Evolutionary conservation across 2,329 filamentous ascomycete genomes (phyloP), one percentile per base, ranked within the genome.

Genomic region (Calonectria leucothoes): DNA sequence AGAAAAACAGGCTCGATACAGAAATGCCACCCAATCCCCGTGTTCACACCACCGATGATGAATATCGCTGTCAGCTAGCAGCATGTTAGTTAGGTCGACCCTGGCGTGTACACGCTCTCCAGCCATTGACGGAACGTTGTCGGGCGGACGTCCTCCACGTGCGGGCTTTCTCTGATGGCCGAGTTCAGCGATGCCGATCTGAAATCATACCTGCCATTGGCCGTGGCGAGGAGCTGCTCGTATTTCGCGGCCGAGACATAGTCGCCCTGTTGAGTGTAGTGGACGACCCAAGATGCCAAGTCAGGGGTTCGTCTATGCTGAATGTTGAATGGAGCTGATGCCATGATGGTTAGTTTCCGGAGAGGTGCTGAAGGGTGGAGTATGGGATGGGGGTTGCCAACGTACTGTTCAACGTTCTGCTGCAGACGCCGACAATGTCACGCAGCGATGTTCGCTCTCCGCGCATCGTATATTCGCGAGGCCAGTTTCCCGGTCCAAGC

Each of bases 181-280:
- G 86, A 85, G 81, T 94, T 94, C 68, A 95, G 84, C 74, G 91
- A 93, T 1, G 91, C 84, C 15, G 88, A 84, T 4, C 86, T 84
- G 77, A 94, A 93, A 75, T 92, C 90, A 79, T 94, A 95, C 12
- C 91, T 89, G 2, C 93, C 91, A 74, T 93, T 90, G 23, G 91
- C 91, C 0, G 93, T 95, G 37, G 92, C 92, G 45, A 94, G 86
- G 29, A 95, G 88, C 37, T 92, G 87, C 72, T 92, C 89, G 64
- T 93, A 88, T 69, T 90, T 87, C 57, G 86, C 85, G 76, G 88
- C 89, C 66, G 86, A 88, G 10, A 84, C 82, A 70, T 85, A 86
- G 75, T 91, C 86, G 14, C 88, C 86, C 55, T 84, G 85, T 72
- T 89, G 85, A 63, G 86, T 85, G 73, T 85, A 87, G 61, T 86